Evolutionary conservation across 805 yeast species (phyloP), one percentile per base, ranked within the genome.

Genomic region (Candida qinlingensis): DNA sequence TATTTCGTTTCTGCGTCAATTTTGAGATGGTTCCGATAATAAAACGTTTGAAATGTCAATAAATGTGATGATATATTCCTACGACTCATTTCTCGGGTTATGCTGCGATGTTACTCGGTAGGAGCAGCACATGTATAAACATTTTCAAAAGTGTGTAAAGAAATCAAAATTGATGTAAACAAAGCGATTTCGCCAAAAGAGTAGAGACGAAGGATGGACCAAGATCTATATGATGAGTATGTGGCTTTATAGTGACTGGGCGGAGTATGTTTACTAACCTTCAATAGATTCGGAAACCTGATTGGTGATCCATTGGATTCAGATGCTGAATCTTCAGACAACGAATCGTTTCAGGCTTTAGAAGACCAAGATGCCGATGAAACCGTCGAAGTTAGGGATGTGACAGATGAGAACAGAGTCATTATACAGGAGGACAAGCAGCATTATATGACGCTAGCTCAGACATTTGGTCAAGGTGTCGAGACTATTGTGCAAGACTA

Each of bases 181-280:
- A 19, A 19, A 19, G 19, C 19, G 19, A 19, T 19, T 19, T 19
- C 19, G 19, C 19, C 19, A 19, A 19, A 19, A 19, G 3, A 19
- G 2, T 19, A 28, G 26, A n/a, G 11, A 9, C 9, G n/a, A 9
- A 11, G 25, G 7, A 37, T 77, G 80, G 86, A 79, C 57, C 85
- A 81, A 26, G 86, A 81, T 51, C 61, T 81, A 29, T 88, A 84
- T 65, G 97, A 89, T 65, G 96, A 89, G 75, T 75, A 56, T 41
- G 73, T 59, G 4, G 7, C n/a, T 30, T 19, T 30, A 9, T 12
- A 11, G 2, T 7, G 12, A 7, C 10, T 11, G 19, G 2, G 12
- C 33, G 25, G 27, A 12, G 31, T 25, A 7, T 10, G 6, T 7
- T 12, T 42, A 40, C 42, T 43, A 29, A 44, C 48, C 13, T 6